Base-by-base conservation (phyloP, 805 yeast genomes). In the Suhomyces vadensis region DNA sequence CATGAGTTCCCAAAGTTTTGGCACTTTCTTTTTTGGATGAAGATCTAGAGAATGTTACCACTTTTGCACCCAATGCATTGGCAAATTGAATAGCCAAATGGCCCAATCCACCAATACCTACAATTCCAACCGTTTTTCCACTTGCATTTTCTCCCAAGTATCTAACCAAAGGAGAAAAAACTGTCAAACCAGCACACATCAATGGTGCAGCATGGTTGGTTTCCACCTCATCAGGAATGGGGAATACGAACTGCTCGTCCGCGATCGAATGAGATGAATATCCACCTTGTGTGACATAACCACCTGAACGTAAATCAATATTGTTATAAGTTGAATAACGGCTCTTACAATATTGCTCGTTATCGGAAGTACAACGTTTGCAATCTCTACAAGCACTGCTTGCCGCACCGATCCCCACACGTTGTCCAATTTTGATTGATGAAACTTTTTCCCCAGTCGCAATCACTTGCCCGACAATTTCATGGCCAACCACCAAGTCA, bases 401-500 rank as follows among this genome's bases (percentile, higher is more conserved):
- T 56, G 79, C 82, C 19, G 94, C 92, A 54, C 95, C 95, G 39
- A 85, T 75, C 43, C 92, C 95, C 20, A 85, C 94, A 51, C 88
- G 72, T 52, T 87, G 83, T 43, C 95, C 95, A 16, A 83, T 60
- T 58, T 73, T 78, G 67, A 65, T 73, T 42, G 49, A 69, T 6
- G 64, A 61, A 51, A 85, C 80, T 26, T 75, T 67, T 11, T 71
- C 53, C 42, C 94, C 95, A 31, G 84, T 69, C 26, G 68, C 73
- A 14, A 78, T 40, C n/a, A 60, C 64, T n/a, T 67, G 57, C 31
- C 77, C 77, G 21, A 72, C 54, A 51, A 72, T 67, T 55, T 72
- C 77, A 55, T 72, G 77, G 31, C 77, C 77, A 11, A 79, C 84
- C 8, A 61, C 65, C 31, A 51, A 47, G 46, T 57, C 61, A 10